These are phyloP conservation scores for Dictyostelium intermedium DNA, from an alignment of 78 protist species.

Conservation along the genomic window DNA sequence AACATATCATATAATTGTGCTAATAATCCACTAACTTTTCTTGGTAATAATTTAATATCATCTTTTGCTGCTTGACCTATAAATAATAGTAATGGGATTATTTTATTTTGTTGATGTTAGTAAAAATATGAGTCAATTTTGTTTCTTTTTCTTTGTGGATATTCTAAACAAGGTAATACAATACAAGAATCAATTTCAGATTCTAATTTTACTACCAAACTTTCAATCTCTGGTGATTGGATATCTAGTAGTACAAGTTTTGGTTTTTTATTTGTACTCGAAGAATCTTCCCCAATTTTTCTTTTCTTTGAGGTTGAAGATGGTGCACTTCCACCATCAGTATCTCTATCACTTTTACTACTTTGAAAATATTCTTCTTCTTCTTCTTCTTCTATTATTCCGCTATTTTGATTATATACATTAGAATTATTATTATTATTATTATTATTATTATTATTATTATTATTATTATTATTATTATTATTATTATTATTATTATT, in stretches of 20 bases:
- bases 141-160: background rate
- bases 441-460: too few relatives aligned
- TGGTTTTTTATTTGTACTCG: background rate
- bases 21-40: slow-evolving; percentile 4
- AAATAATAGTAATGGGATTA: background rate
- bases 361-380: background rate
- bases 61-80: background rate
- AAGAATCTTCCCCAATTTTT: background rate
- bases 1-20: slow-evolving; percentile 23
- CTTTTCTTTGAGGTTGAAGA: background rate
- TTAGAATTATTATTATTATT: background rate
- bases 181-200: background rate
- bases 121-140: background rate
- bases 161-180: background rate
- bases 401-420: background rate
- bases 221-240: slow-evolving; percentile 18
- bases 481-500: too few relatives aligned
- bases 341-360: background rate
- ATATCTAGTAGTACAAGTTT: background rate
- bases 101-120: background rate
- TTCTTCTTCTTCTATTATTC: background rate
- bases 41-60: slow-evolving; percentile 25
- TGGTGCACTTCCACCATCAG: background rate
- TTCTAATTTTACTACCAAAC: background rate
- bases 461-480: too few relatives aligned